These are phyloP conservation scores for Lobosporangium transversale DNA, from an alignment of 192 early-diverging fungal species.

Conservation along the genomic window DNA sequence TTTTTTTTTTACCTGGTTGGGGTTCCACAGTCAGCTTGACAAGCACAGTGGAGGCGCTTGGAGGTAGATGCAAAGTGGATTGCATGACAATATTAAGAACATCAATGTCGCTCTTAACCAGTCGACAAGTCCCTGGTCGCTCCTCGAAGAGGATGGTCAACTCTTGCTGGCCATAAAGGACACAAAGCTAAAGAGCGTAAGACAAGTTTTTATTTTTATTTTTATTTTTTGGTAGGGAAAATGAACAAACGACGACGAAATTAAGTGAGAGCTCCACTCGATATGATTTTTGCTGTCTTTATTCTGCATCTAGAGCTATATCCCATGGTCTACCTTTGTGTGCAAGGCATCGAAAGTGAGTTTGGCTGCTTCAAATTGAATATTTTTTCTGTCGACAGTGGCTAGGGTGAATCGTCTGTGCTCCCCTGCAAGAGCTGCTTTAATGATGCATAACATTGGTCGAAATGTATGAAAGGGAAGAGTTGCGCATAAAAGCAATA, in stretches of 20 bases:
- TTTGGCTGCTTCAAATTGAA: slow-evolving; percentile 5
- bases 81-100: slow-evolving; percentile 17
- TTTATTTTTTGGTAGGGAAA: slow-evolving; percentile 6
- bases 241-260: too few species aligned
- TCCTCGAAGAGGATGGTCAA: slow-evolving; percentile 23
- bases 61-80: slow-evolving; percentile 8
- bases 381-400: slow-evolving; percentile 13
- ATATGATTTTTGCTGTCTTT: too few species aligned
- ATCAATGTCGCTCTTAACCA: slow-evolving; percentile 24
- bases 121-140: not conserved
- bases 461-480: too few species aligned
- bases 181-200: slow-evolving; percentile 22
- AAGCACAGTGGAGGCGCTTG: slow-evolving; percentile 7
- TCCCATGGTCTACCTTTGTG: slow-evolving; percentile 33
- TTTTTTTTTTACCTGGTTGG: slow-evolving; percentile 7
- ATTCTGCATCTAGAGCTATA: too few species aligned
- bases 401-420: slow-evolving; percentile 33
- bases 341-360: slow-evolving; percentile 23
- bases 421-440: slow-evolving; percentile 23
- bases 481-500: too few species aligned
- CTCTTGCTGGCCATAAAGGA: slow-evolving; percentile 19
- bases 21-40: slow-evolving; percentile 23
- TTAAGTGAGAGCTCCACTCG: too few species aligned
- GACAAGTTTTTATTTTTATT: not conserved
- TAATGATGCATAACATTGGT: slow-evolving; percentile 32